Percentiles rank a stretch among this genome's conserved stretches.
phyloP scores from a whole-genome alignment of 805 yeast species.

The Nadsonia fulvescens region DNA sequence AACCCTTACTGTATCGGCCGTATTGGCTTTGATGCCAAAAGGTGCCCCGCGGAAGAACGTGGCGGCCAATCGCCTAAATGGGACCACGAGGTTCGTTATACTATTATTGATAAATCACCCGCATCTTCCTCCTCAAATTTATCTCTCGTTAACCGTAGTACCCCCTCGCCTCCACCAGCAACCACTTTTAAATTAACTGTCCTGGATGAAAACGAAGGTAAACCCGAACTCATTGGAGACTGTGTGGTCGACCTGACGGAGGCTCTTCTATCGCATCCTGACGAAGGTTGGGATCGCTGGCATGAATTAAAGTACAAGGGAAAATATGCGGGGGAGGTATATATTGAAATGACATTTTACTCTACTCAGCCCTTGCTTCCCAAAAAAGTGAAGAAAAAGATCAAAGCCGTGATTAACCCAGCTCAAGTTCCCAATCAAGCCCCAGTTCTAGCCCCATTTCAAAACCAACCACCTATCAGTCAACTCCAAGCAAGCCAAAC shows the following conservation, averaged over 20 bases:
- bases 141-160: too few relatives aligned
- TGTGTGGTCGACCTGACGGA: conserved; percentile 59
- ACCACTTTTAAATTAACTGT: conserved; percentile 52
- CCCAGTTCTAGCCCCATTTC: too few relatives aligned
- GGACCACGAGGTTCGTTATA: conserved; percentile 26
- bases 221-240: conserved; percentile 70
- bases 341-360: conserved; percentile 81
- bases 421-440: too few relatives aligned
- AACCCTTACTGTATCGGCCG: conserved; percentile 78
- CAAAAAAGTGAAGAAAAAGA: conserved; percentile 9
- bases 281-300: conserved; percentile 78
- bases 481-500: too few relatives aligned
- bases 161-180: too few relatives aligned
- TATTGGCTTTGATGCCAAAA: conserved; percentile 63
- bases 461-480: too few relatives aligned
- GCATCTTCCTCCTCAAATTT: too few relatives aligned
- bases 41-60: conserved; percentile 57
- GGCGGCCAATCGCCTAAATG: conserved; percentile 94
- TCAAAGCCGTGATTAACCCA: too few relatives aligned
- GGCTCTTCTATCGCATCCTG: conserved; percentile 45
- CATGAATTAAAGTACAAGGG: conserved; percentile 48
- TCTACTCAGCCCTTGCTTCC: conserved; percentile 25
- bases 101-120: too few relatives aligned
- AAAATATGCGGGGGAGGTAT: conserved; percentile 73
- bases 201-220: conserved; percentile 64